These are phyloP conservation scores for Xylariaceae sp. DNA, from an alignment of 2,329 filamentous ascomycete species.

Conservation along the genomic window DNA sequence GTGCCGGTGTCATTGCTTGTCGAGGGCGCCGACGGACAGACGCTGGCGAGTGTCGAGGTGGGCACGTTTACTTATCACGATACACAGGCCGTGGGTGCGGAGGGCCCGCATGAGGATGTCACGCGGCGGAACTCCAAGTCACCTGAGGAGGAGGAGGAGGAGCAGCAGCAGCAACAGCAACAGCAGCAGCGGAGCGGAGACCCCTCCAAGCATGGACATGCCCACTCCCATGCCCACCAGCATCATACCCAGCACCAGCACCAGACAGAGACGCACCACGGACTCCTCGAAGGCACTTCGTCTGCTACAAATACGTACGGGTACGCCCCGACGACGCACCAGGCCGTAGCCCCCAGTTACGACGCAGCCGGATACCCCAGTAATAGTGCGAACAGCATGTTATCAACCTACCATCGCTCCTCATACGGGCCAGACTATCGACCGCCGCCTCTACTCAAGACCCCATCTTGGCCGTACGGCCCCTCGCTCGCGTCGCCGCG, in stretches of 20 bases:
- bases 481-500: slow-evolving; percentile 37
- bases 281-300: slow-evolving; percentile 26
- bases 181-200: slow-evolving; percentile 37
- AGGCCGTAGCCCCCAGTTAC: slow-evolving; percentile 39
- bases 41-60: slow-evolving; percentile 46
- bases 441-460: slow-evolving; percentile 33
- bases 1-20: slow-evolving; percentile 53
- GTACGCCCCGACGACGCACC: slow-evolving; percentile 50
- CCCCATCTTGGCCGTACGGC: slow-evolving; percentile 43
- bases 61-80: slow-evolving; percentile 44
- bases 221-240: too few relatives aligned
- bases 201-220: slow-evolving; percentile 33
- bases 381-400: slow-evolving; percentile 46
- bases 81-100: slow-evolving; percentile 32
- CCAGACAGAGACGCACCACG: slow-evolving; percentile 25
- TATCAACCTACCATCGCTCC: slow-evolving; percentile 49
- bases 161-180: slow-evolving; percentile 19
- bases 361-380: slow-evolving; percentile 30
- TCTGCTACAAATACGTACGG: slow-evolving; percentile 51
- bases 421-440: slow-evolving; percentile 49
- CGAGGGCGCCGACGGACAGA: slow-evolving; percentile 47
- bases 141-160: slow-evolving; percentile 40
- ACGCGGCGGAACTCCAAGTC: slow-evolving; percentile 40
- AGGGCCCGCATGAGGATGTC: slow-evolving; percentile 37
- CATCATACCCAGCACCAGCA: too few relatives aligned